Evolutionary conservation across 495 filamentous ascomycete genomes (phyloP).

Genomic region (Podospora australis): DNA sequence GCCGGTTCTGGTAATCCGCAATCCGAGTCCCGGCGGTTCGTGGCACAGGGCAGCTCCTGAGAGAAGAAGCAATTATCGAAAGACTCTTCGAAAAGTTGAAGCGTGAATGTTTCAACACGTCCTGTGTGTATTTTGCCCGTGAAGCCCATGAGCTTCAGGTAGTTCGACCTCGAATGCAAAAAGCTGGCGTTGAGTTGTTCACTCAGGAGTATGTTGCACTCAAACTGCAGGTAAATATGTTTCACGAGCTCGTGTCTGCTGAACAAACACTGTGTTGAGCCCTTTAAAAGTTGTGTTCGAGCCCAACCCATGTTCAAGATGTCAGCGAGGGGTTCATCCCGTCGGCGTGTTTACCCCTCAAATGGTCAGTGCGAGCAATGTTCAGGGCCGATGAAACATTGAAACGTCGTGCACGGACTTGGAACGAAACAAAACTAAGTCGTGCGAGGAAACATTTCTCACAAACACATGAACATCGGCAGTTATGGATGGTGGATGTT

Average conservation of each 20-base stretch:
- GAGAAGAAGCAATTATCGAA: no score
- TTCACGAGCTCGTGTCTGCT: background rate
- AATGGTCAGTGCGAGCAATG: conserved; percentile 5
- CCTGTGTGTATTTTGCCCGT: no score
- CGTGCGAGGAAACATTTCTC: background rate
- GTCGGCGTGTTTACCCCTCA: background rate
- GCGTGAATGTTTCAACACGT: no score
- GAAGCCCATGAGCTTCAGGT: no score
- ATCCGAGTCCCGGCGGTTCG: conserved; percentile 1
- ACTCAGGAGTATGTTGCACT: background rate
- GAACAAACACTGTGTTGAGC: background rate
- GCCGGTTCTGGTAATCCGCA: background rate
- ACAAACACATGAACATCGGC: background rate
- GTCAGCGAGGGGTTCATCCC: background rate
- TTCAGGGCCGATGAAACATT: conserved; percentile 15
- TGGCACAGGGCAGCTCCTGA: no score
- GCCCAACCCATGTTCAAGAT: background rate
- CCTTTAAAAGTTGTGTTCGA: no score
- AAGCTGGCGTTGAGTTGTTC: no score
- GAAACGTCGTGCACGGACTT: conserved; percentile 5
- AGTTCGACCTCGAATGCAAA: no score
- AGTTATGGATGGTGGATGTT: no score
- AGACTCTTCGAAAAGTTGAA: no score
- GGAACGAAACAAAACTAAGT: conserved; percentile 16
- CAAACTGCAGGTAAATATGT: background rate